Evolutionary conservation across 306 rosid genomes (phyloP).

Genomic region (Prosopis cineraria): DNA sequence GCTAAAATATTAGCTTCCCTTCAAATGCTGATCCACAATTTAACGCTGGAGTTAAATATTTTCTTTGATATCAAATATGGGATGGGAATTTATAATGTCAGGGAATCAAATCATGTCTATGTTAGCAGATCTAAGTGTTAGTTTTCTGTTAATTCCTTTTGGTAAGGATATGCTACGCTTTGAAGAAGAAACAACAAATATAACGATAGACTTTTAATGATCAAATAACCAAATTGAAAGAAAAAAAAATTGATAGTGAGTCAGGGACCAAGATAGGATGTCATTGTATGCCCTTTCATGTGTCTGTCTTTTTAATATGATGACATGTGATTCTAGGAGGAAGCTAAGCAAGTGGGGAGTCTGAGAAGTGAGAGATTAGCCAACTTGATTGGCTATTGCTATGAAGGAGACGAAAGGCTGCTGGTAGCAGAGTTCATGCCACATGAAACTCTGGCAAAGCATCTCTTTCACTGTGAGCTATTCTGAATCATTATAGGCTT

Average conservation of each 20-base stretch:
- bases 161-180: not conserved
- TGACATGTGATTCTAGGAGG: slow-evolving; percentile 49
- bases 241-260: not conserved
- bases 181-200: not conserved
- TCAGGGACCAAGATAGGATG: not conserved
- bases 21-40: not conserved
- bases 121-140: not conserved
- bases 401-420: slow-evolving; percentile 69
- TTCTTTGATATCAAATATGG: not conserved
- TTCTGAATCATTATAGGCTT: not conserved
- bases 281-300: not conserved
- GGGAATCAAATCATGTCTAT: not conserved
- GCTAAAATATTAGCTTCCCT: not conserved
- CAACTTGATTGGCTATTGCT: slow-evolving; percentile 73
- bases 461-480: slow-evolving; percentile 71
- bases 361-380: slow-evolving; percentile 66
- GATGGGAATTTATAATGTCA: not conserved
- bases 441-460: slow-evolving; percentile 72
- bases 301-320: not conserved
- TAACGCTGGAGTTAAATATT: not conserved
- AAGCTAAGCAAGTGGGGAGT: slow-evolving; percentile 66
- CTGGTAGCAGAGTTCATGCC: slow-evolving; percentile 76
- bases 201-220: not conserved
- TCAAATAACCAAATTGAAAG: not conserved
- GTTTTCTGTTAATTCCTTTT: not conserved